Evolutionary conservation across 306 rosid genomes (phyloP), one percentile per base, ranked within the genome.

Genomic region (Cajanus cajan): DNA sequence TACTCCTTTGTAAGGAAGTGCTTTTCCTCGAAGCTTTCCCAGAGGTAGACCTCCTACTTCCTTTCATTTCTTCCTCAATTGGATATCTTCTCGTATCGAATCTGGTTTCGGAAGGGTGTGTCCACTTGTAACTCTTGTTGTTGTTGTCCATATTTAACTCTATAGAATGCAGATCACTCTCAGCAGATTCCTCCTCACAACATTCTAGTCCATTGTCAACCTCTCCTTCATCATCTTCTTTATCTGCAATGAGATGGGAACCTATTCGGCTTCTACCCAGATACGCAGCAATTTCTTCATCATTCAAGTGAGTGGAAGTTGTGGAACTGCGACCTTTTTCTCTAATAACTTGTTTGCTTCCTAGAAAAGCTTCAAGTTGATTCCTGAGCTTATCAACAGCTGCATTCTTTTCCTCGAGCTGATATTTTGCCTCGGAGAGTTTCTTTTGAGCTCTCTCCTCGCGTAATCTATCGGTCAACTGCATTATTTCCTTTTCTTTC

Each of bases 141-240:
- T 81, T 90, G 88, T 86, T 95, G 83, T 94, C 99, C 94, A 91
- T 89, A 78, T 92, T 91, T 81, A 96, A 77, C 80, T 96, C 99
- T 72, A 91, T 90, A 37, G 98, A 96, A 87, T 93, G 96, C 80
- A 96, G 88, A 81, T 96, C 99, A 76, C 97, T 96, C 68, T 96
- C 97, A 51, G 88, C 93, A 9, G 92, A 93, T 76, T 89, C 98
- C 73, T 90, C 98, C 85, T 84, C 90, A 2, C 87, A 88, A 2
- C 87, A 88, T 77, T 90, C 96, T 58, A 80, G 83, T 52, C 89
- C 92, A 58, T 93, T 87, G 59, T 89, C 97, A 39, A 93, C 97
- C 83, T 89, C 98, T 59, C 98, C 97, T 16, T 74, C 94, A 45
- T 87, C 93, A 50, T 87, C 97, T 7, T 90, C 94, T 83, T 82